Percentiles rank a stretch among this genome's conserved stretches.
Conservation (phyloP, 164 flowering plant species). For the Sedum album region DNA sequence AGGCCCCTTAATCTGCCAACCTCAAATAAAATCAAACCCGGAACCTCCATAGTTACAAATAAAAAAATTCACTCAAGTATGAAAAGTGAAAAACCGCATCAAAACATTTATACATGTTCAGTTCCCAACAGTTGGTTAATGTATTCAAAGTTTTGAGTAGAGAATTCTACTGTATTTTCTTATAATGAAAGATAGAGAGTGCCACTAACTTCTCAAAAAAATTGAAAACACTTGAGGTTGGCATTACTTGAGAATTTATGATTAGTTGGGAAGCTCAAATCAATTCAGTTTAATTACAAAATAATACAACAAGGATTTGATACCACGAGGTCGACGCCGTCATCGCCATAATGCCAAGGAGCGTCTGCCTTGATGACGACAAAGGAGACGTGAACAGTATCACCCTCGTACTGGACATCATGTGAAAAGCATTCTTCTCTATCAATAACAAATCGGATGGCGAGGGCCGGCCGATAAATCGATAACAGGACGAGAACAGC, state of each 20-base stretch:
- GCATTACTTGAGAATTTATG: no score
- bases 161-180: no score
- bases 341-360: conserved; percentile 57
- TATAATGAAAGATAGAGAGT: no score
- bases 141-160: no score
- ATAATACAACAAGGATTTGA: no score
- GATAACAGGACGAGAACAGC: conserved; percentile 14
- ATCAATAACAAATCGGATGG: conserved; percentile 82
- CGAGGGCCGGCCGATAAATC: conserved; percentile 25
- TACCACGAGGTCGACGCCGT: conserved; percentile 94
- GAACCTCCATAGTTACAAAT: no score
- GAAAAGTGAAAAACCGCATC: no score
- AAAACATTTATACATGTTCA: not conserved
- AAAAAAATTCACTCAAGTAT: no score
- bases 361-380: conserved; percentile 79
- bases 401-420: conserved; percentile 63
- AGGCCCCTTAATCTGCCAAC: no score
- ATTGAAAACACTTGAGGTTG: no score
- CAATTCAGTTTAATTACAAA: not conserved
- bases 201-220: no score
- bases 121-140: no score
- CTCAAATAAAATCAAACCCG: conserved; percentile 14
- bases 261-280: not conserved
- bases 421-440: conserved; percentile 91
- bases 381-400: conserved; percentile 71